Base-by-base conservation (phyloP, 371 early-diverging fungal genomes). In the Mortierella sp. region DNA sequence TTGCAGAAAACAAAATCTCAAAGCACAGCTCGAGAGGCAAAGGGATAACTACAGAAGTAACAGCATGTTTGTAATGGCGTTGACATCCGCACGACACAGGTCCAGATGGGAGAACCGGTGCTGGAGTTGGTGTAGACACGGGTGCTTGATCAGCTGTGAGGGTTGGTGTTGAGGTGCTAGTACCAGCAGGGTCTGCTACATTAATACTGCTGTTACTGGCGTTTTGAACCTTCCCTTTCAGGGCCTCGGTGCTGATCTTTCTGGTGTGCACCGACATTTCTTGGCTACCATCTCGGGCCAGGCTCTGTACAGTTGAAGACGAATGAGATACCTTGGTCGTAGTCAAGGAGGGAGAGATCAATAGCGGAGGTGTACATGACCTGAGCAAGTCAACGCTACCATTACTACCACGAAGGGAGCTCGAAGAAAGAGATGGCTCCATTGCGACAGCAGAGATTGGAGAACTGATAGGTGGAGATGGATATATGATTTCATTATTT, bases 291-390 rank as follows among this genome's bases (percentile, higher is more conserved):
- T 63, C 47, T 45, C 54, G 43, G 1, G 62, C 56, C 35, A 57
- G 37, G 3, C 57, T 72, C 43, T 77, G 77, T 6, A 68, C 68
- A 17, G 77, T 72, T 2, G 77, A 72, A 13, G 72, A 72, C 7
- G 77, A 77, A 28, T 64, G 68, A 43, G 72, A 77, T 1, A 77
- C 64, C 28, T 77, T 77, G 40, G 77, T 77, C 8, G 77, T 77
- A 10, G 72, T 64, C 56, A 77, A n/a, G 1, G 77, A 77, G 1
- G 77, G 77, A 3, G 77, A 77, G 19, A 77, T 61, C 22, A 77
- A 42, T 3, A 47, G 40, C 0, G 76, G 76, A 7, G 75, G 76
- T 5, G 76, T 75, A 2, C 55, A 43, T 13, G 76, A 70, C 17
- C 64, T 47, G 53, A 51, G 43, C 26, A 35, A 0, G 22, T 49